Evolutionary conservation across 257 asterid genomes (phyloP).

Genomic region (Vinca minor): DNA sequence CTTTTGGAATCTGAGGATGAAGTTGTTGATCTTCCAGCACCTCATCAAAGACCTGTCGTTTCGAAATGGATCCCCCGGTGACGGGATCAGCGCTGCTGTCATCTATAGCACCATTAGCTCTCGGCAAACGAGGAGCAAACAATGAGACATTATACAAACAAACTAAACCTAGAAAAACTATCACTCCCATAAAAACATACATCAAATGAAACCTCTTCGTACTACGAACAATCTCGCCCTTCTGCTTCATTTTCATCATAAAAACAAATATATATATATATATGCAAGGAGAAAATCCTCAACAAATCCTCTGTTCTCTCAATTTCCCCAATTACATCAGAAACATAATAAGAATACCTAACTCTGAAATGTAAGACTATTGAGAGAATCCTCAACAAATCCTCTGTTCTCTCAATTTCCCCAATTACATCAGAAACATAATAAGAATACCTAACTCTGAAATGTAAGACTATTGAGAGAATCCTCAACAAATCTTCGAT

Average conservation of each 20-base stretch:
- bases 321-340: too few species aligned
- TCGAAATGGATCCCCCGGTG: conserved; percentile 26
- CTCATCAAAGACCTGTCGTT: conserved; percentile 40
- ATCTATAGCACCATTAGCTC: conserved; percentile 36
- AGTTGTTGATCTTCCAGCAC: conserved; percentile 46
- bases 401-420: too few species aligned
- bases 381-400: too few species aligned
- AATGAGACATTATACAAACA: conserved; percentile 51
- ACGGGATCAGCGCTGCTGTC: conserved; percentile 56
- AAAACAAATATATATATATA: too few species aligned
- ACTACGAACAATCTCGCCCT: conserved; percentile 11
- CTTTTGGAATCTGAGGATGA: conserved; percentile 42
- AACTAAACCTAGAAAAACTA: conserved; percentile 51
- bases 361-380: too few species aligned
- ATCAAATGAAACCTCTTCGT: conserved; percentile 11
- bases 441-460: too few species aligned
- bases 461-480: too few species aligned
- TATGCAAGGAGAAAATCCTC: too few species aligned
- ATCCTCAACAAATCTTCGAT: too few species aligned
- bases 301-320: too few species aligned
- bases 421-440: too few species aligned
- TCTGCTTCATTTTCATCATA: conserved; percentile 28
- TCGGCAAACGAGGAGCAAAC: conserved; percentile 53
- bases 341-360: too few species aligned
- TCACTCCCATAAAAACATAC: conserved; percentile 38